Percentiles rank a stretch among this genome's conserved stretches.
Evolutionary conservation across 805 yeast species (phyloP).

Genomic region (Ogataea pini): DNA sequence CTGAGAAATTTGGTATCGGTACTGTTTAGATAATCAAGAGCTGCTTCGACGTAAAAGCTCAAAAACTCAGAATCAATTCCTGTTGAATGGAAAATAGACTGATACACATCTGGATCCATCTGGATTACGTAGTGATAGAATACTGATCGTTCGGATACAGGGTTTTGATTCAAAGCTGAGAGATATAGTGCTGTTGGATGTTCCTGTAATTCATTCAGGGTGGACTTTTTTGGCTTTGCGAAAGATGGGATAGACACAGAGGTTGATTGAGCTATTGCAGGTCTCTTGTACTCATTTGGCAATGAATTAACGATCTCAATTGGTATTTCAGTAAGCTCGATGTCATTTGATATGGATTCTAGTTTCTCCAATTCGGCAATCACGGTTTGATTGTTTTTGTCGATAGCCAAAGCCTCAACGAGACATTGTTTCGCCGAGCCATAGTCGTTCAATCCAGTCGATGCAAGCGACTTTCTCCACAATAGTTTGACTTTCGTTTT

Average conservation of each 20-base stretch:
- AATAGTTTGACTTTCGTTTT: conserved; percentile 47
- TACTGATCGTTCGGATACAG: conserved; percentile 28
- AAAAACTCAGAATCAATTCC: conserved; percentile 54
- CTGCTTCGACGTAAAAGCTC: conserved; percentile 48
- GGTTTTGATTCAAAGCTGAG: conserved; percentile 39
- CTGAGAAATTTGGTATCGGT: conserved; percentile 19
- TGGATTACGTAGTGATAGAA: conserved; percentile 42
- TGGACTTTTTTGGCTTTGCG: neutral
- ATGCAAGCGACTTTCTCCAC: conserved; percentile 51
- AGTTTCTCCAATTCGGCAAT: conserved; percentile 5
- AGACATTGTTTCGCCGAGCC: conserved; percentile 31
- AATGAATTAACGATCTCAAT: conserved; percentile 9
- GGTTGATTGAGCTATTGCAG: neutral
- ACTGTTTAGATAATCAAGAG: conserved; percentile 24
- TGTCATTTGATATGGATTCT: neutral
- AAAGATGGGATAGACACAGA: neutral
- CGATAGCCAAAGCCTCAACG: conserved; percentile 27
- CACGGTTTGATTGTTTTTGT: conserved; percentile 11
- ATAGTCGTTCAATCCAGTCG: conserved; percentile 36
- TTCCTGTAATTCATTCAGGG: conserved; percentile 23
- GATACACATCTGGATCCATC: conserved; percentile 30
- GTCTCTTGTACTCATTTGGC: conserved; percentile 7
- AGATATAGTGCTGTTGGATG: conserved; percentile 49
- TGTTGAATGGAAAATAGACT: conserved; percentile 38
- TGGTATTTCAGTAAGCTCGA: conserved; percentile 3